phyloP scores from a whole-genome alignment of 495 filamentous ascomycete species.

The Amorphotheca resinae region DNA sequence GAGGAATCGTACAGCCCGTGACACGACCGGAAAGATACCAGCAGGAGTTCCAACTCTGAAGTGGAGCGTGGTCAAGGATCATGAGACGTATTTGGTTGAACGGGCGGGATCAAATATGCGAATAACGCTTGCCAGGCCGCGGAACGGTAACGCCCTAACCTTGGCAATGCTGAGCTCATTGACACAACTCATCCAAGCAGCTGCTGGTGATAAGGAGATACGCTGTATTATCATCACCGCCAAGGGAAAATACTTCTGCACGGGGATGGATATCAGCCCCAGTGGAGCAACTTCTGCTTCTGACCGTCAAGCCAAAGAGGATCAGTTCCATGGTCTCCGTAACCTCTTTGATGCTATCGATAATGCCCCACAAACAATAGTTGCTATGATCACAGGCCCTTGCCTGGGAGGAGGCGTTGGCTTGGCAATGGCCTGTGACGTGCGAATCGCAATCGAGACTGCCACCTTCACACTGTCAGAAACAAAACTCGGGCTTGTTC shows the following conservation, averaged over 20 bases:
- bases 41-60: not conserved
- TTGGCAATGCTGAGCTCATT: slow-evolving; percentile 22
- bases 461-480: slow-evolving; percentile 26
- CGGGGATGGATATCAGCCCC: slow-evolving; percentile 28
- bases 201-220: slow-evolving; percentile 16
- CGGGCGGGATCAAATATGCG: slow-evolving; percentile 24
- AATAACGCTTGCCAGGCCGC: slow-evolving; percentile 23
- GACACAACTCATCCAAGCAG: slow-evolving; percentile 15
- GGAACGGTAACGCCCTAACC: slow-evolving; percentile 28
- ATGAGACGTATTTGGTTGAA: slow-evolving; percentile 8
- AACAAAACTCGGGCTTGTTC: slow-evolving; percentile 24
- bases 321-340: not conserved
- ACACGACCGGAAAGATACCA: slow-evolving; percentile 5
- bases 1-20: not conserved
- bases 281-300: slow-evolving; percentile 20
- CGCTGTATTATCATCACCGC: slow-evolving; percentile 26
- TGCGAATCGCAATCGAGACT: slow-evolving; percentile 17
- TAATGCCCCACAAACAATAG: slow-evolving; percentile 26
- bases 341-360: slow-evolving; percentile 19
- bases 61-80: not conserved
- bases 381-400: slow-evolving; percentile 27
- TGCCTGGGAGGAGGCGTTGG: slow-evolving; percentile 30
- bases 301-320: not conserved
- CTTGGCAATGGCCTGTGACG: slow-evolving; percentile 27
- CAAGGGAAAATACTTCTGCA: slow-evolving; percentile 29